Evolutionary conservation across 176 grass and related monocot species (phyloP).

Genomic region (Alopecurus myosuroides): DNA sequence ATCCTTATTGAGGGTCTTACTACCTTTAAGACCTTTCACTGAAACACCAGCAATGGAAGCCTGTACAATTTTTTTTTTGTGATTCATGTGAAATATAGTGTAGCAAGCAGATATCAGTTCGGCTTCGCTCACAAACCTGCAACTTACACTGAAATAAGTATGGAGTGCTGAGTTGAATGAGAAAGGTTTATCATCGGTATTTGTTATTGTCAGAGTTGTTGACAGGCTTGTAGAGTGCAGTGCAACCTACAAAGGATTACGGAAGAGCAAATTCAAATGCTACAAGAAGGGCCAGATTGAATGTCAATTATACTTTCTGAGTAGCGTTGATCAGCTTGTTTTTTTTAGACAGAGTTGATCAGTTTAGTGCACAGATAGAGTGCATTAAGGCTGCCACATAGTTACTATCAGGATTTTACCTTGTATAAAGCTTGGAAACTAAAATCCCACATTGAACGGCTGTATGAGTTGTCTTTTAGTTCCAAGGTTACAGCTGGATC

Average conservation of each 20-base stretch:
- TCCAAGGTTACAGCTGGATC: slow-evolving; percentile 77
- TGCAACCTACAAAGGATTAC: slow-evolving; percentile 47
- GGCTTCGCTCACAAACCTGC: slow-evolving; percentile 2
- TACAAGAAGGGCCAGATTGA: slow-evolving; percentile 12
- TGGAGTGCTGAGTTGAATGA: slow-evolving; percentile 86
- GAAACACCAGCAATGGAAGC: slow-evolving; percentile 73
- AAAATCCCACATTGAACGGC: slow-evolving; percentile 97
- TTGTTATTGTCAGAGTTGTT: slow-evolving; percentile 70
- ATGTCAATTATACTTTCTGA: background rate
- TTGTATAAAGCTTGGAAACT: slow-evolving; percentile 96
- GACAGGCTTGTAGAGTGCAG: slow-evolving; percentile 67
- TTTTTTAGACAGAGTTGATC: no score
- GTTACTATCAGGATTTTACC: slow-evolving; percentile 32
- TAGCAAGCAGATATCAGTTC: background rate
- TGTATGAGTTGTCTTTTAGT: slow-evolving; percentile 81
- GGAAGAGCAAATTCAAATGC: slow-evolving; percentile 4
- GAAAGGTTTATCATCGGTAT: slow-evolving; percentile 74
- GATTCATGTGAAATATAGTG: background rate
- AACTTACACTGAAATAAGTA: slow-evolving; percentile 89
- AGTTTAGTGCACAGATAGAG: slow-evolving; percentile 6
- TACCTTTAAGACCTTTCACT: slow-evolving; percentile 89
- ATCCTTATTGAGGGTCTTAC: slow-evolving; percentile 86
- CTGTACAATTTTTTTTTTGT: slow-evolving; percentile 37
- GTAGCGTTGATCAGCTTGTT: slow-evolving; percentile 4
- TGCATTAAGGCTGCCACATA: background rate